Conservation (phyloP, 441 rosid genomes). For the Adansonia grandidieri region DNA sequence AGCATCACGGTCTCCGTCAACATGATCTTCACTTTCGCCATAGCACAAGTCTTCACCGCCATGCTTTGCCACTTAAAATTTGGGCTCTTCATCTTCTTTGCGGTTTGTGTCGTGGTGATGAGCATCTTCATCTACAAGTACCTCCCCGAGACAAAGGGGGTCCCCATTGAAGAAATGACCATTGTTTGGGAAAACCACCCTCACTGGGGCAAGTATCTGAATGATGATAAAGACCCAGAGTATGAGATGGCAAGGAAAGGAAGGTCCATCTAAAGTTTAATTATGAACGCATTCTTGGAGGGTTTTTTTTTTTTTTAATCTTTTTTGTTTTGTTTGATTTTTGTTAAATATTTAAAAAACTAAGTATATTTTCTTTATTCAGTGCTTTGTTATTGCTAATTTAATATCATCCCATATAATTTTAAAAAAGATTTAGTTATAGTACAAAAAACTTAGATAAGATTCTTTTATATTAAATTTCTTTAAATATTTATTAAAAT, state of each 20-base stretch:
- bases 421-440: no score
- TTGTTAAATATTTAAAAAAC: no score
- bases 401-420: no score
- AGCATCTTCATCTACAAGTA: constrained; percentile 53
- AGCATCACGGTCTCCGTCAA: constrained; percentile 75
- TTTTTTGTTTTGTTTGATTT: background rate
- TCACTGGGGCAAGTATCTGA: background rate
- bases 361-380: background rate
- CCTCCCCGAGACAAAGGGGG: constrained; percentile 82
- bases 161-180: constrained; percentile 81
- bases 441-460: no score
- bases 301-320: background rate
- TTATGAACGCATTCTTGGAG: background rate
- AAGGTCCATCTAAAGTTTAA: background rate
- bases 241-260: background rate
- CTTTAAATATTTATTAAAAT: no score
- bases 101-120: constrained; percentile 65
- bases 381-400: no score
- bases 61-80: constrained; percentile 85
- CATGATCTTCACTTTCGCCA: constrained; percentile 74
- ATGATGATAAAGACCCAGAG: background rate
- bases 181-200: constrained; percentile 54
- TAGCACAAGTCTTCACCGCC: constrained; percentile 61
- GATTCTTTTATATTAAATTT: no score
- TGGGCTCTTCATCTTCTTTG: constrained; percentile 77